These are phyloP conservation scores for Scalesia atractyloides DNA, from an alignment of 129 eudicot genomes.

Conservation along the genomic window DNA sequence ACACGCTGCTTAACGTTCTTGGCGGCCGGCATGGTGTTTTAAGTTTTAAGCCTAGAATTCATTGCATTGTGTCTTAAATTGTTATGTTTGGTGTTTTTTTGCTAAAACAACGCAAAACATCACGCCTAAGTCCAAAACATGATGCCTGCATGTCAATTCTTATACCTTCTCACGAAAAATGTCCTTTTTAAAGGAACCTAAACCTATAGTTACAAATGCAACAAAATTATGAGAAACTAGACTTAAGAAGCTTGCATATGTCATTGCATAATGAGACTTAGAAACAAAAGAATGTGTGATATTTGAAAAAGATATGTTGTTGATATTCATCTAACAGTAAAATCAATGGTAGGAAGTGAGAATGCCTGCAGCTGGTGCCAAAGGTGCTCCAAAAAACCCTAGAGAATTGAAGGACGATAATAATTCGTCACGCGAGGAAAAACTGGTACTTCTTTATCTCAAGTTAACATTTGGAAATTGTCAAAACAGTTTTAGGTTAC, in stretches of 20 bases:
- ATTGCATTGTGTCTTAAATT: too few relatives aligned
- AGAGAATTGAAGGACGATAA: slow-evolving; percentile 89
- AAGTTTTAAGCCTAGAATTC: too few relatives aligned
- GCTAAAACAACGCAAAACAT: too few relatives aligned
- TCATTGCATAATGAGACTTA: not conserved
- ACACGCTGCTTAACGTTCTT: too few relatives aligned
- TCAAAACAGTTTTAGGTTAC: too few relatives aligned
- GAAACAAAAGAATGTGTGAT: slow-evolving; percentile 8
- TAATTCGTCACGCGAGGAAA: slow-evolving; percentile 85
- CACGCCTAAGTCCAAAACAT: too few relatives aligned
- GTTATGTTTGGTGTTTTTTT: too few relatives aligned
- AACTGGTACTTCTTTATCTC: slow-evolving; percentile 51
- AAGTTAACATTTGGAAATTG: not conserved
- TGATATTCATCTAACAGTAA: slow-evolving; percentile 29
- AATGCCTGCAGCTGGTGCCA: slow-evolving; percentile 98
- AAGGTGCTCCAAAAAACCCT: slow-evolving; percentile 82
- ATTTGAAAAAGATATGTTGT: slow-evolving; percentile 15
- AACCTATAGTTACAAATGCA: slow-evolving; percentile 17
- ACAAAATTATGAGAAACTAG: not conserved
- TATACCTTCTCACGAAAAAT: too few relatives aligned
- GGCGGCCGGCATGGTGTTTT: too few relatives aligned
- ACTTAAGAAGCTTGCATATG: slow-evolving; percentile 1
- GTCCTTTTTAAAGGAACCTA: too few relatives aligned
- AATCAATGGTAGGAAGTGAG: slow-evolving; percentile 80
- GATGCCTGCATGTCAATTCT: too few relatives aligned